Percentiles rank a stretch among this genome's conserved stretches.
Evolutionary conservation across 768 basidiomycete genomes (phyloP).

Genomic region (Suillus paluster): DNA sequence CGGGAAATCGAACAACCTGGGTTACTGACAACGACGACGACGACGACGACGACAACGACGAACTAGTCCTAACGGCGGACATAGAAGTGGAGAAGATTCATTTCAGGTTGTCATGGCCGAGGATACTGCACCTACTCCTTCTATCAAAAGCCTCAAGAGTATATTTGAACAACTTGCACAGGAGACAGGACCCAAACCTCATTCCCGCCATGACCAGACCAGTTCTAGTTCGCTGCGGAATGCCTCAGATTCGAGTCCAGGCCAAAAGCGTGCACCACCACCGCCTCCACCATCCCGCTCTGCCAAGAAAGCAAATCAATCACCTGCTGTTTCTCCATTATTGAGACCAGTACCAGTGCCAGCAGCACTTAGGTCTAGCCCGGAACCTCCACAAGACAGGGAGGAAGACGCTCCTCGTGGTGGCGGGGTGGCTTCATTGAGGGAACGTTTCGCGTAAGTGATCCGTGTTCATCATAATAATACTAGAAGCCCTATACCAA

Average conservation of each 20-base stretch:
- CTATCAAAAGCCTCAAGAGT: conserved; percentile 72
- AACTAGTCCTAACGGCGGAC: no score
- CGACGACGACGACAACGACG: no score
- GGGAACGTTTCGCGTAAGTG: conserved; percentile 7
- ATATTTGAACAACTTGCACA: conserved; percentile 72
- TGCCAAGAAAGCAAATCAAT: conserved; percentile 39
- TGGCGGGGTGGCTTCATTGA: conserved; percentile 3
- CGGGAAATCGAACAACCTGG: no score
- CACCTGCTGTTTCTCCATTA: conserved; percentile 52
- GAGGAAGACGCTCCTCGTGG: conserved; percentile 18
- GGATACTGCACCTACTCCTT: conserved; percentile 50
- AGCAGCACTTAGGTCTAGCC: conserved; percentile 26
- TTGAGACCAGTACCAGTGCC: conserved; percentile 55
- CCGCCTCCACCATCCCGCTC: conserved; percentile 58
- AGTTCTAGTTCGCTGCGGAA: conserved; percentile 36
- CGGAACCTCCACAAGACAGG: conserved; percentile 20
- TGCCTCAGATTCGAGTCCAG: conserved; percentile 54
- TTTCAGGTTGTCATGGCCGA: conserved; percentile 7
- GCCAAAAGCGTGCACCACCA: conserved; percentile 55
- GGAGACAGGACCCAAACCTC: conserved; percentile 23
- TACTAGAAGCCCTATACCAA: background rate
- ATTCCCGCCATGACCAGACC: background rate
- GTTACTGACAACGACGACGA: no score
- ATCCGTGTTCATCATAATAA: no score
- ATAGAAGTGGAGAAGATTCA: conserved; percentile 1